Conservation (phyloP, 352 stramenopile species). For the Phytophthora capsici region DNA sequence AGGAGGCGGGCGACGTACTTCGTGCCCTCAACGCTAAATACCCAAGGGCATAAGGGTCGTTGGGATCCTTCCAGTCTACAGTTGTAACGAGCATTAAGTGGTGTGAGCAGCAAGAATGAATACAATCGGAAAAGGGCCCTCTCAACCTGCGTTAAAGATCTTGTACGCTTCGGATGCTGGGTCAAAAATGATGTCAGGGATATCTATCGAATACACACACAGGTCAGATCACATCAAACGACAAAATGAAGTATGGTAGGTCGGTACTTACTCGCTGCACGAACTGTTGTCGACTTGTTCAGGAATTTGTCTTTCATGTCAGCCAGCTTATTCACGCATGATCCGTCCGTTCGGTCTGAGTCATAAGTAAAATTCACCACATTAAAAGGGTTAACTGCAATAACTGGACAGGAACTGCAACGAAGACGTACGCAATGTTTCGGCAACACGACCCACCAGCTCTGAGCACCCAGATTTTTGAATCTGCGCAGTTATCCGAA, state of each 20-base stretch:
- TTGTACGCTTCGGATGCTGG: slow-evolving; percentile 62
- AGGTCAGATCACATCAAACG: slow-evolving; percentile 18
- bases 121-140: background rate
- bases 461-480: slow-evolving; percentile 58
- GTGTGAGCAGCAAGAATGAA: no score
- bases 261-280: slow-evolving; percentile 54
- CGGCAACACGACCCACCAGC: slow-evolving; percentile 37
- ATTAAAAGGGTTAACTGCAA: slow-evolving; percentile 5
- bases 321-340: slow-evolving; percentile 62
- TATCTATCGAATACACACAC: slow-evolving; percentile 41
- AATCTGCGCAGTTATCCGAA: slow-evolving; percentile 67
- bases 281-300: slow-evolving; percentile 43
- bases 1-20: slow-evolving; percentile 33
- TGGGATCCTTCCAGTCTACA: slow-evolving; percentile 52
- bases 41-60: slow-evolving; percentile 64
- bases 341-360: slow-evolving; percentile 57
- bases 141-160: slow-evolving; percentile 67
- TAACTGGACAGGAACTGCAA: background rate
- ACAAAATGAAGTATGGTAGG: background rate
- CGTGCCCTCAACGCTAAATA: slow-evolving; percentile 52
- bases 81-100: background rate
- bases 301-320: slow-evolving; percentile 62
- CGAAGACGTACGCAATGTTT: slow-evolving; percentile 37
- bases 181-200: slow-evolving; percentile 66
- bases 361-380: background rate